These are phyloP conservation scores for Mycena olivaceomarginata DNA, from an alignment of 768 basidiomycete species.

Conservation along the genomic window DNA sequence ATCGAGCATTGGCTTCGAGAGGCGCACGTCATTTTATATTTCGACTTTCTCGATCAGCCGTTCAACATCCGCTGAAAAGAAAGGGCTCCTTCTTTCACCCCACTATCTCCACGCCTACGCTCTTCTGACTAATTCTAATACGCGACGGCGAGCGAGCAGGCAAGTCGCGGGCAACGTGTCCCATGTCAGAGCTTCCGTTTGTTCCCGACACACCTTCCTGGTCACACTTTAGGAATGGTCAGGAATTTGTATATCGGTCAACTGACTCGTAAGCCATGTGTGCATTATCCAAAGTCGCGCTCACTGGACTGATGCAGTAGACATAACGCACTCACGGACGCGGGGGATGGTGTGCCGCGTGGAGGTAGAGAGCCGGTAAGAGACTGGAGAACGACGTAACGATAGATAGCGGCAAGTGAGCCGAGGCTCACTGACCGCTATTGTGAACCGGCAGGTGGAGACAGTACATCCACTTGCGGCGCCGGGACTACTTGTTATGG, in stretches of 20 bases:
- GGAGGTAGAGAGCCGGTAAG: not conserved
- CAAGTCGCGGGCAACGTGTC: slow-evolving; percentile 12
- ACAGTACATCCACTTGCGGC: not conserved
- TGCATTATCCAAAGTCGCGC: not conserved
- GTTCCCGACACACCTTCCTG: slow-evolving; percentile 7
- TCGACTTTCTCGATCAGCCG: slow-evolving; percentile 17
- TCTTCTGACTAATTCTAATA: slow-evolving; percentile 16
- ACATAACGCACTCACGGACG: slow-evolving; percentile 4
- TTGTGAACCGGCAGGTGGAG: slow-evolving; percentile 9
- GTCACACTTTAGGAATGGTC: not conserved
- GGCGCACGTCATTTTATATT: slow-evolving; percentile 16
- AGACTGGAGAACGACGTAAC: slow-evolving; percentile 9
- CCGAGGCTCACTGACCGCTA: slow-evolving; percentile 3
- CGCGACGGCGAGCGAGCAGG: not conserved
- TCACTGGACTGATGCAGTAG: slow-evolving; percentile 9
- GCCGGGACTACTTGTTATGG: not conserved
- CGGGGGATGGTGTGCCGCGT: not conserved
- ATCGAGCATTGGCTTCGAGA: slow-evolving; percentile 25
- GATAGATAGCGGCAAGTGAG: not conserved
- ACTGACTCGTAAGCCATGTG: slow-evolving; percentile 19
- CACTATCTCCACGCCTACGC: slow-evolving; percentile 18
- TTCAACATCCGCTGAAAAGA: slow-evolving; percentile 18
- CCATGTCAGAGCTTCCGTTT: slow-evolving; percentile 14
- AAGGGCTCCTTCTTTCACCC: not conserved
- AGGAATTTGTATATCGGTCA: slow-evolving; percentile 17